Evolutionary conservation across 306 rosid species (phyloP), one percentile per base, ranked within the genome.

Genomic region (Malus sieversii): DNA sequence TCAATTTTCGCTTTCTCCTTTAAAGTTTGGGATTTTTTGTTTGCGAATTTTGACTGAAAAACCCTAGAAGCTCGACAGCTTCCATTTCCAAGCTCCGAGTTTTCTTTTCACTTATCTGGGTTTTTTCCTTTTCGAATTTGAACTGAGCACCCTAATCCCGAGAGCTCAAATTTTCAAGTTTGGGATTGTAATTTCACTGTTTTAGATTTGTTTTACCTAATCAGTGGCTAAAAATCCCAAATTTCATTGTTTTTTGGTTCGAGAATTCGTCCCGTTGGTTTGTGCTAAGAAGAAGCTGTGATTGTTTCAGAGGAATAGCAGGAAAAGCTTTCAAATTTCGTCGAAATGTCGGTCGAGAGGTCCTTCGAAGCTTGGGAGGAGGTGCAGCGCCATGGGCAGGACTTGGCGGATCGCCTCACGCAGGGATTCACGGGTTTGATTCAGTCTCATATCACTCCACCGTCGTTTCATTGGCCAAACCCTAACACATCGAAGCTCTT

Each of bases 361-460:
- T 86, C 99, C 38, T 90, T 95, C 19, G 97, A 95, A 53, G 93
- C 97, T 10, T 95, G 99, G 99, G 99, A 95, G 82, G 99, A 95
- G 82, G 93, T 95, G 68, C 99, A 95, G 72, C 87, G 99, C 20
- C 97, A 95, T 59, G 97, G 99, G 29, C 99, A 82, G 85, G 99
- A 95, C 88, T 66, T 95, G 22, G 99, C 99, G 66, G 99, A 90
- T 79, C 89, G 99, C 53, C 89, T 95, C 52, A 88, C 99, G 57
- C 97, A 95, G 84, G 97, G 99, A 58, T 92, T 95, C 82, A 82
- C 87, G 2, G 99, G 91, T 1, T 52, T 95, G 87, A 89, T 95
- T 77, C 98, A 90, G 67, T 82, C 98, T 25, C 97, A 84, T 70
- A 90, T 92, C 58, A 83, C n/a, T 16, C 87, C 97, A 52, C 91